Evolutionary conservation across 768 basidiomycete species (phyloP).

Genomic region (Pleurotus tuber-regium): DNA sequence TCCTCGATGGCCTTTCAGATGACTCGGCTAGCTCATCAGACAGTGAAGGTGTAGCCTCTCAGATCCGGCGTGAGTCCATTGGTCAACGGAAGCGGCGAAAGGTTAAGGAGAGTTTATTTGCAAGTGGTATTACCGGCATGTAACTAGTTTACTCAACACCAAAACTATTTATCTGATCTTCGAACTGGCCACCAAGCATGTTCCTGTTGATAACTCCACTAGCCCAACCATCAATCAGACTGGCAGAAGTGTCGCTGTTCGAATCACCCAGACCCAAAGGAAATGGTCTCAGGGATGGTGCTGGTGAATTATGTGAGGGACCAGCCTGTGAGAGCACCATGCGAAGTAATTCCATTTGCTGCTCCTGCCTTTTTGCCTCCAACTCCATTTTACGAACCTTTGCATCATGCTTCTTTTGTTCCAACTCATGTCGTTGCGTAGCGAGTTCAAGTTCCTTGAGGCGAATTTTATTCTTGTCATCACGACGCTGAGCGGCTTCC

Average conservation of each 20-base stretch:
- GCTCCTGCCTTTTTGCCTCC: neutral
- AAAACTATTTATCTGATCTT: too few species aligned
- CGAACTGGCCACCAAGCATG: neutral
- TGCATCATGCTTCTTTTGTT: neutral
- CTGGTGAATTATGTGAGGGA: too few species aligned
- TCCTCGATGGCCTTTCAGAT: neutral
- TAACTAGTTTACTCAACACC: too few species aligned
- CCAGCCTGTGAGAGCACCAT: neutral
- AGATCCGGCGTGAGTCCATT: neutral
- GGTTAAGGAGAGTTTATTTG: neutral
- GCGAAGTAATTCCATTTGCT: neutral
- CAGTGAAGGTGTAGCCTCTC: neutral
- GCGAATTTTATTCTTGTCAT: neutral
- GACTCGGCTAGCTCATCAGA: neutral
- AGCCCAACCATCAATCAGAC: too few species aligned
- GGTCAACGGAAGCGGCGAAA: neutral
- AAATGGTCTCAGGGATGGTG: neutral
- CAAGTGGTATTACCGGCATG: neutral
- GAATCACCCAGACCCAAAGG: neutral
- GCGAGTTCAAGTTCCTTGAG: neutral
- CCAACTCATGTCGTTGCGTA: neutral
- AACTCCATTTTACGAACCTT: neutral
- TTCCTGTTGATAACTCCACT: too few species aligned
- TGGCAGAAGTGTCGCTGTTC: too few species aligned
- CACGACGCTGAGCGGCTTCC: neutral